phyloP scores from a whole-genome alignment of 176 grass and related monocot genomes.

The Lolium perenne region DNA sequence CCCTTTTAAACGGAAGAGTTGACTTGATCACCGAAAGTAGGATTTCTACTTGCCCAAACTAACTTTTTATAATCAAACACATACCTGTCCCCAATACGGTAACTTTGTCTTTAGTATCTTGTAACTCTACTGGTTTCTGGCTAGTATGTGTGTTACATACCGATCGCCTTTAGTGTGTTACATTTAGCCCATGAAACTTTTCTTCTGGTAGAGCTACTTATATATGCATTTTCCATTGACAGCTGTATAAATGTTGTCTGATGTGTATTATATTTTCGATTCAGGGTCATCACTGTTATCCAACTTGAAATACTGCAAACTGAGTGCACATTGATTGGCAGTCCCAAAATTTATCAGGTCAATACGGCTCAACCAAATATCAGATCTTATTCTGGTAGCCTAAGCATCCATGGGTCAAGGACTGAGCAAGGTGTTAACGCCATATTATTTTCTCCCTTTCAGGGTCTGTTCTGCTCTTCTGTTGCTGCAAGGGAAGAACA shows the following conservation, averaged over 20 bases:
- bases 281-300: constrained; percentile 76
- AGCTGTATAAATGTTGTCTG: constrained; percentile 27
- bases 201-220: constrained; percentile 9
- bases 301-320: constrained; percentile 71
- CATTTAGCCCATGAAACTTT: background rate
- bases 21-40: background rate
- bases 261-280: constrained; percentile 16
- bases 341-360: constrained; percentile 50
- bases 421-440: constrained; percentile 37
- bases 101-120: background rate
- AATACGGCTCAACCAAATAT: constrained; percentile 51
- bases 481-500: constrained; percentile 35
- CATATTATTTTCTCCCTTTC: constrained; percentile 43
- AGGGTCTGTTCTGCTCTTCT: constrained; percentile 26
- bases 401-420: constrained; percentile 39
- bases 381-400: constrained; percentile 30
- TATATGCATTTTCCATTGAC: constrained; percentile 30
- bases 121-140: no score
- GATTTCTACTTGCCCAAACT: background rate
- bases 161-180: background rate
- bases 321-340: constrained; percentile 54
- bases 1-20: background rate
- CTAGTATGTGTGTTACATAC: background rate
- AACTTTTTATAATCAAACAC: background rate
- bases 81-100: background rate